phyloP scores from a whole-genome alignment of 306 rosid species.

The Trifolium pratense region DNA sequence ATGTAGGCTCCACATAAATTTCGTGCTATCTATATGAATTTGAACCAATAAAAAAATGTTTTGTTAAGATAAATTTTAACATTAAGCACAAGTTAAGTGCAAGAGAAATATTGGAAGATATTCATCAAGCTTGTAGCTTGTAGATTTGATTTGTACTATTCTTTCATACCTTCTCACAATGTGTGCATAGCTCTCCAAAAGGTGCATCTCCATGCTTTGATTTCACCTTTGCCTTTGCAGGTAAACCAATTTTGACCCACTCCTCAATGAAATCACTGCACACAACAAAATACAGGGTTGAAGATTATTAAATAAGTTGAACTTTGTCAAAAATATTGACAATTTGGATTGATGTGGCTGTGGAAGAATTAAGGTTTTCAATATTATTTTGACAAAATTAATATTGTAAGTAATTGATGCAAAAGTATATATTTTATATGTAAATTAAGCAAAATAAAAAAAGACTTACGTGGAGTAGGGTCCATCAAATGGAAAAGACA shows the following conservation, averaged over 20 bases:
- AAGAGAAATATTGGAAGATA: neutral
- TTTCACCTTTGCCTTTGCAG: conserved; percentile 82
- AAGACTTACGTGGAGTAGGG: conserved; percentile 65
- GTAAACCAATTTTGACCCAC: conserved; percentile 76
- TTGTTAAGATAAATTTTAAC: neutral
- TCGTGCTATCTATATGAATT: neutral
- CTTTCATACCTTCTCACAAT: conserved; percentile 79
- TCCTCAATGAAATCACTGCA: conserved; percentile 90
- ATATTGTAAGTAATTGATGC: neutral
- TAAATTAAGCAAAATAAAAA: neutral
- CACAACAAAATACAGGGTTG: conserved; percentile 13
- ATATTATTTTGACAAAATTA: too few relatives aligned
- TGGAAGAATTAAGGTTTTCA: too few relatives aligned
- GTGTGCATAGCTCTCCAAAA: conserved; percentile 60
- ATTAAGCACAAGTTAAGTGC: too few relatives aligned
- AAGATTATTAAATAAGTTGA: neutral
- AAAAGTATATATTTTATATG: too few relatives aligned
- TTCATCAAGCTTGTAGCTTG: neutral
- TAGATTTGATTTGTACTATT: neutral
- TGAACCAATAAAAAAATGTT: neutral
- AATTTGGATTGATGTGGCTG: too few relatives aligned
- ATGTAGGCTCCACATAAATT: neutral
- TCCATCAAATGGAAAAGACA: conserved; percentile 71
- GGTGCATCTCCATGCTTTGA: conserved; percentile 43
- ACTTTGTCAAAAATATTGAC: too few relatives aligned